phyloP scores from a whole-genome alignment of 2,329 filamentous ascomycete species.

The Pyrenochaeta sp. region DNA sequence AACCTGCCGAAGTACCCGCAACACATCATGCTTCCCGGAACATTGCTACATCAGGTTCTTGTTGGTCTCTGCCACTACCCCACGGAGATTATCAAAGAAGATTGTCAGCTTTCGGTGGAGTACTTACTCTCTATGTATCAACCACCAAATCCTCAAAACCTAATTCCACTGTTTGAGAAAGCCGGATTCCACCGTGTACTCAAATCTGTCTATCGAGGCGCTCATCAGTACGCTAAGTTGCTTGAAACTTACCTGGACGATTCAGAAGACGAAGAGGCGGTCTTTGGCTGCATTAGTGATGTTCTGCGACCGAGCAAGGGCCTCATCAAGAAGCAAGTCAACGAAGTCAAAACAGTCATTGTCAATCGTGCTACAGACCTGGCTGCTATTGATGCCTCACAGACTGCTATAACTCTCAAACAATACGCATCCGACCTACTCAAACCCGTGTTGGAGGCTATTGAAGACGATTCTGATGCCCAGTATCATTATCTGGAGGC shows the following conservation, averaged over 20 bases:
- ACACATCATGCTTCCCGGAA: constrained; percentile 89
- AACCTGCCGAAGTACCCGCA: constrained; percentile 97
- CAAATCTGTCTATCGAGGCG: constrained; percentile 83
- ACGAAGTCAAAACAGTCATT: constrained; percentile 74
- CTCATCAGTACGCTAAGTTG: constrained; percentile 81
- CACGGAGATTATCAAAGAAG: constrained; percentile 80
- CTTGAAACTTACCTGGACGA: constrained; percentile 88
- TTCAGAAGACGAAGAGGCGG: constrained; percentile 72
- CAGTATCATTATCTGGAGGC: constrained; percentile 81
- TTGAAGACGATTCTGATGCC: constrained; percentile 67
- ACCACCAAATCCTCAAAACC: constrained; percentile 77
- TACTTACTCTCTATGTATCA: constrained; percentile 94
- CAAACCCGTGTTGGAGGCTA: constrained; percentile 67
- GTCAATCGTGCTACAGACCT: constrained; percentile 71
- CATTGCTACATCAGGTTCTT: constrained; percentile 81
- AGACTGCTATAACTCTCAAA: constrained; percentile 72
- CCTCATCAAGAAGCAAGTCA: constrained; percentile 73
- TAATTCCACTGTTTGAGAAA: constrained; percentile 80
- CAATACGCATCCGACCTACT: constrained; percentile 71
- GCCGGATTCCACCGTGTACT: constrained; percentile 91
- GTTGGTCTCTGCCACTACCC: constrained; percentile 86
- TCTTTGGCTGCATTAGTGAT: constrained; percentile 82
- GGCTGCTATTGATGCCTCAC: constrained; percentile 70
- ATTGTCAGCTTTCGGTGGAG: constrained; percentile 96
- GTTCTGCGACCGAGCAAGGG: constrained; percentile 72